Evolutionary conservation across 495 filamentous ascomycete genomes (phyloP).

Genomic region (Penicillium paradoxum): DNA sequence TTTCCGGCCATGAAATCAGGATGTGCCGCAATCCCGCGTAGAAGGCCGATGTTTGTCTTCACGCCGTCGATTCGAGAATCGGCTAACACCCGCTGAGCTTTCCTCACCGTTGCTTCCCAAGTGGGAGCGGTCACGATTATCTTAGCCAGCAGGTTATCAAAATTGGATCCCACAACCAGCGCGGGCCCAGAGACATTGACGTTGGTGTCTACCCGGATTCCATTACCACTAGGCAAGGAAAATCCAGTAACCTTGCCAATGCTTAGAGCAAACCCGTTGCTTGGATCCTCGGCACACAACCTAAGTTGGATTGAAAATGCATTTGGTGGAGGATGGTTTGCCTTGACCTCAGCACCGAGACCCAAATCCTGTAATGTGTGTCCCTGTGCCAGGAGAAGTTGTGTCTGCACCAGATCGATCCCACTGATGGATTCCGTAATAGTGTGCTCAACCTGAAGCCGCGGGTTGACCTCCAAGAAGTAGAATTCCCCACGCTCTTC

Average conservation of each 20-base stretch:
- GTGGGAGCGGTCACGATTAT: conserved; percentile 52
- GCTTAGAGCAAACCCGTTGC: conserved; percentile 49
- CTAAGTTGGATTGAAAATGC: conserved; percentile 52
- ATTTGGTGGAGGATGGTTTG: conserved; percentile 28
- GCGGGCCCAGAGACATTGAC: conserved; percentile 30
- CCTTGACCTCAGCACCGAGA: conserved; percentile 25
- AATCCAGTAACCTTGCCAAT: conserved; percentile 55
- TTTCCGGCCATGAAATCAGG: conserved; percentile 38
- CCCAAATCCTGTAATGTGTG: conserved; percentile 36
- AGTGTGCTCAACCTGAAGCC: conserved; percentile 54
- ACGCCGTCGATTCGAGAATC: conserved; percentile 52
- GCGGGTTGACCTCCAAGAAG: conserved; percentile 62
- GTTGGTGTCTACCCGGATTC: conserved; percentile 53
- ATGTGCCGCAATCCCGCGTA: conserved; percentile 49
- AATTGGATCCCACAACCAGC: conserved; percentile 48
- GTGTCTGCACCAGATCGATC: conserved; percentile 52
- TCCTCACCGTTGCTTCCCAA: conserved; percentile 47
- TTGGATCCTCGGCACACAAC: conserved; percentile 52
- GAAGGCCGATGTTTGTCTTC: conserved; percentile 50
- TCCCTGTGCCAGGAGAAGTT: conserved; percentile 53
- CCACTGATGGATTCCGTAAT: conserved; percentile 51
- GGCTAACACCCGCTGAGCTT: conserved; percentile 49
- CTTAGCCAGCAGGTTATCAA: conserved; percentile 58
- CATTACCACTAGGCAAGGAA: conserved; percentile 49
- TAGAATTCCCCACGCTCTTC: conserved; percentile 51